Evolutionary conservation across 305 asterid genomes (phyloP), one percentile per base, ranked within the genome.

Genomic region (Fraxinus nigra): DNA sequence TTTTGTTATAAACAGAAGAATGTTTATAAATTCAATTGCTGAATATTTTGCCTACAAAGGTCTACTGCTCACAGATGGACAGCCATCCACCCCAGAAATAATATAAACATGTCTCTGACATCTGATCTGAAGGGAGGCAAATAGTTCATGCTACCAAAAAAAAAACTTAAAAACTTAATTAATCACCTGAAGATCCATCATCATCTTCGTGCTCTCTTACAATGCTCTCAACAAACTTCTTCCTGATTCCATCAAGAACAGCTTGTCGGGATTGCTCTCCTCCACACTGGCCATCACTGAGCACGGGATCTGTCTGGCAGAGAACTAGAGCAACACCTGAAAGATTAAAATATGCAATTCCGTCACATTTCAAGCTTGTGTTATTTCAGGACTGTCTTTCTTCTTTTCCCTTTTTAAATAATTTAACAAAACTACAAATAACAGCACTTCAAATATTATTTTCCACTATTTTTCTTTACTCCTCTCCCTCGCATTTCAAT

Each of bases 251-350:
- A 70, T 90, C 93, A 72, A 94, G 92, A 75, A 96, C 97, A 33
- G 89, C 98, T 37, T 92, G 92, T 86, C 91, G 89, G 1, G 98
- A 93, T 69, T 91, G 94, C 83, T 91, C 97, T 63, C 93, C 87
- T 16, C 92, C 89, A 61, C 83, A 78, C 76, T 88, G 93, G 6
- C 97, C 98, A 79, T 94, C 99, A 22, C 90, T 90, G 9, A 96
- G 92, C 56, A 96, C 98, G 0, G 98, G 98, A 80, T 94, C 98
- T 0, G 95, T 89, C 82, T 90, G 95, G 79, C 98, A 95, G 32
- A 96, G 93, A 75, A 94, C 87, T 59, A 96, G 82, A 5, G 97
- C 98, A 33, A 96, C 98, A 83, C 98, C 99, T 96, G 86, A 37
- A 87, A 76, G 34, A 78, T 69, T 56, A 76, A 78, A 35, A 78